phyloP scores from a whole-genome alignment of 352 stramenopile species.

The Pythium oligandrum region DNA sequence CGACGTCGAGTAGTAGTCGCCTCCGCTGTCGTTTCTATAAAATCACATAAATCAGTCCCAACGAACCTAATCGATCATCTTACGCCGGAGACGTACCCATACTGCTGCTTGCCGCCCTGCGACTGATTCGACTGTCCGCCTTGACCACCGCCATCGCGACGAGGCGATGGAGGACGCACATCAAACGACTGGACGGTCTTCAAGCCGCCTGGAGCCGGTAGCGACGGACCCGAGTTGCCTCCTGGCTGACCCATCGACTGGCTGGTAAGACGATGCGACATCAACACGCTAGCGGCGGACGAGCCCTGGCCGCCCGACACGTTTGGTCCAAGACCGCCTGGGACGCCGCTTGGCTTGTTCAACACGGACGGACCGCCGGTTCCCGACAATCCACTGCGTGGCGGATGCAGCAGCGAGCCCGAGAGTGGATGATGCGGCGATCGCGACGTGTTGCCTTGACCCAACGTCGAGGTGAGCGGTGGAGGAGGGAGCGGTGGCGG shows the following conservation, averaged over 20 bases:
- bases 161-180: constrained; percentile 38
- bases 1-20: constrained; percentile 17
- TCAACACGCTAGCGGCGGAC: constrained; percentile 30
- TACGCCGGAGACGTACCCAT: not conserved
- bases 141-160: constrained; percentile 20
- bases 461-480: constrained; percentile 50
- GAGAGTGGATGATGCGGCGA: constrained; percentile 65
- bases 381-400: constrained; percentile 31
- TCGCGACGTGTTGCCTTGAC: constrained; percentile 34
- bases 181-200: constrained; percentile 29
- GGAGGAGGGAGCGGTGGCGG: constrained; percentile 59
- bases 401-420: constrained; percentile 67
- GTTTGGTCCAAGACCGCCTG: constrained; percentile 16
- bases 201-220: constrained; percentile 17
- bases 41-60: not conserved
- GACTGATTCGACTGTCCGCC: not conserved
- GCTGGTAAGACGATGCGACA: constrained; percentile 54
- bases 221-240: constrained; percentile 25
- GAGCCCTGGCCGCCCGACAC: constrained; percentile 16
- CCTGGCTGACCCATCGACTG: constrained; percentile 44
- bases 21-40: constrained; percentile 37
- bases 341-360: constrained; percentile 34
- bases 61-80: not conserved
- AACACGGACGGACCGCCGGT: constrained; percentile 42
- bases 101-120: constrained; percentile 2